A percentile compares a stretch with the other conserved stretches of the same genome.
phyloP scores from a whole-genome alignment of 805 yeast species.

The Starmerella scarabaei region DNA sequence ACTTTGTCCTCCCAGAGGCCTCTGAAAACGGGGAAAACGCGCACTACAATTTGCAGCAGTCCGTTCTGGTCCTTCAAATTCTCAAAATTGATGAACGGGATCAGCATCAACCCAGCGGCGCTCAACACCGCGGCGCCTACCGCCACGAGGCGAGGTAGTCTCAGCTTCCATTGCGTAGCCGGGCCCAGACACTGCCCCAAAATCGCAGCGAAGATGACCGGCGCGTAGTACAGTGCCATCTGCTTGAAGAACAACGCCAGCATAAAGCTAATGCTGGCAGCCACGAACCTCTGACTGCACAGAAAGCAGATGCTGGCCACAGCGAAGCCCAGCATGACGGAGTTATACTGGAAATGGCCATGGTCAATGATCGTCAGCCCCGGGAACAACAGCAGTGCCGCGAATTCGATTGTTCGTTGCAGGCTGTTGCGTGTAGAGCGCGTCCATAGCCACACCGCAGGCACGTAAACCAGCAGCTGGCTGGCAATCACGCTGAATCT shows the following conservation, averaged over 20 bases:
- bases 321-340: constrained; percentile 85
- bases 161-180: constrained; percentile 3
- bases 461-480: constrained; percentile 62
- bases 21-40: constrained; percentile 85
- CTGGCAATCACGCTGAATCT: constrained; percentile 63
- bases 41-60: constrained; percentile 41
- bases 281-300: constrained; percentile 41
- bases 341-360: constrained; percentile 93
- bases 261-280: constrained; percentile 69
- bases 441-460: constrained; percentile 44
- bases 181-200: constrained; percentile 44
- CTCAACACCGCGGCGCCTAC: constrained; percentile 52
- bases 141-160: constrained; percentile 34
- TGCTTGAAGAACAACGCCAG: constrained; percentile 76
- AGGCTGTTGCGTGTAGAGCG: not conserved
- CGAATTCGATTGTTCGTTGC: constrained; percentile 63
- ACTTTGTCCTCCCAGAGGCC: constrained; percentile 97
- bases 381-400: constrained; percentile 77
- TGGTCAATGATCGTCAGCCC: constrained; percentile 75
- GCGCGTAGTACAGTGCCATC: constrained; percentile 89
- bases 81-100: constrained; percentile 44
- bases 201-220: constrained; percentile 70
- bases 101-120: constrained; percentile 39
- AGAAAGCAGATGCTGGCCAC: constrained; percentile 55
- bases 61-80: constrained; percentile 24